Evolutionary conservation across 1,139 yeast species (phyloP).

Genomic region (Pichiaceae sp.): DNA sequence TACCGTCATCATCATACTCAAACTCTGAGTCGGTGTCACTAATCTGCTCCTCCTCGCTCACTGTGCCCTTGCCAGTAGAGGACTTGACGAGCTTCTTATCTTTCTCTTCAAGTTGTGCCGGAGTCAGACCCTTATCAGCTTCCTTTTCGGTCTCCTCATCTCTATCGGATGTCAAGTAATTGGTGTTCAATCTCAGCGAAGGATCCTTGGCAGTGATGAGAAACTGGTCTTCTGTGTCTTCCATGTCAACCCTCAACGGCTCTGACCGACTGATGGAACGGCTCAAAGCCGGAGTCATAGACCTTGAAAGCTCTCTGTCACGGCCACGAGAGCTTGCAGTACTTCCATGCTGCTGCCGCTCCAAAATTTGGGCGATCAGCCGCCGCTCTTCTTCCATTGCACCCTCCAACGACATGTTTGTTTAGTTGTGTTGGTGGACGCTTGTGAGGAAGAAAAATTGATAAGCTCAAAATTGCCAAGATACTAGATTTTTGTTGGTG

Average conservation of each 20-base stretch:
- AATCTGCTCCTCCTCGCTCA: slow-evolving; percentile 60
- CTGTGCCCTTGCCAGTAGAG: slow-evolving; percentile 1
- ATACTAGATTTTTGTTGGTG: too few species aligned
- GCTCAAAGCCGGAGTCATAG: slow-evolving; percentile 15
- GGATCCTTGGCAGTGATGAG: slow-evolving; percentile 42
- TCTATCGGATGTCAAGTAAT: slow-evolving; percentile 2
- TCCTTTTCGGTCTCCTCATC: slow-evolving; percentile 11
- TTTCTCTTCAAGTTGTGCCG: slow-evolving; percentile 14
- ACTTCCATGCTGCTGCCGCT: slow-evolving; percentile 15
- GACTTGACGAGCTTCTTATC: slow-evolving; percentile 1
- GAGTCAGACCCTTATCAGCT: slow-evolving; percentile 20
- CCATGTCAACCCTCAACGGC: slow-evolving; percentile 6
- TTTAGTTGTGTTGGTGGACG: neutral
- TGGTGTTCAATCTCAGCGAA: slow-evolving; percentile 37
- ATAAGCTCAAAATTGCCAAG: too few species aligned
- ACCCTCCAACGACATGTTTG: slow-evolving; percentile 34
- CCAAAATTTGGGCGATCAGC: slow-evolving; percentile 29
- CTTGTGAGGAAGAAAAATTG: neutral
- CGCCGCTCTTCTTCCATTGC: slow-evolving; percentile 37
- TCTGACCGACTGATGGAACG: slow-evolving; percentile 17
- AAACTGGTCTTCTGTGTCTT: slow-evolving; percentile 27
- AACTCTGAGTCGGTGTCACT: slow-evolving; percentile 56
- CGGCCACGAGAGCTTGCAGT: slow-evolving; percentile 12
- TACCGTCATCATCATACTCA: slow-evolving; percentile 54
- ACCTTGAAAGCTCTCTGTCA: slow-evolving; percentile 15